A percentile compares a stretch with the other conserved stretches of the same genome.
phyloP scores from a whole-genome alignment of 148 eudicot genomes.

The Cornus controversa region DNA sequence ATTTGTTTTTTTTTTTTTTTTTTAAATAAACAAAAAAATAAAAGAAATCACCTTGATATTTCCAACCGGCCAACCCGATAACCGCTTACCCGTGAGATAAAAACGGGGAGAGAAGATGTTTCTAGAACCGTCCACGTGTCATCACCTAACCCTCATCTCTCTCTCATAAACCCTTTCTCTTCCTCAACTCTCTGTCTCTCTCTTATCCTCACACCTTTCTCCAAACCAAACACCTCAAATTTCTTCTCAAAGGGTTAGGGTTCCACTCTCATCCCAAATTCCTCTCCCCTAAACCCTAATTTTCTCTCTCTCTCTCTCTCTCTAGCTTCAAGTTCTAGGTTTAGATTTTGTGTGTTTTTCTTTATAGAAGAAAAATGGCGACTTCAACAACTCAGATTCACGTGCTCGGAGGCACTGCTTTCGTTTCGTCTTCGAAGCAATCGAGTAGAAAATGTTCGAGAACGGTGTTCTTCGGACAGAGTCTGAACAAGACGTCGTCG shows the following conservation, averaged over 20 bases:
- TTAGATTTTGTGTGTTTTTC: not conserved
- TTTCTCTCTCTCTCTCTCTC: not conserved
- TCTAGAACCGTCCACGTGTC: slow-evolving; percentile 11
- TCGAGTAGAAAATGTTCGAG: not conserved
- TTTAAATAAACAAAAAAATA: too few species aligned
- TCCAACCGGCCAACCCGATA: not conserved
- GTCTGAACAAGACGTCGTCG: slow-evolving; percentile 12
- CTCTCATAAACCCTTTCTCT: not conserved
- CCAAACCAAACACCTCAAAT: not conserved
- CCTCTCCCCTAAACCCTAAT: not conserved
- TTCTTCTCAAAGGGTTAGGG: not conserved
- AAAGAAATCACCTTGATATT: not conserved
- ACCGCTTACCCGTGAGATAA: not conserved
- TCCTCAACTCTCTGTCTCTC: not conserved
- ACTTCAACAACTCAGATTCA: slow-evolving; percentile 40
- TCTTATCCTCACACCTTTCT: not conserved
- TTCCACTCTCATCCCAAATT: not conserved
- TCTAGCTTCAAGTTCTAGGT: slow-evolving; percentile 4
- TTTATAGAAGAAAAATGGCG: slow-evolving; percentile 25
- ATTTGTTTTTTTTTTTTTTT: too few species aligned
- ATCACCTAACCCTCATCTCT: not conserved
- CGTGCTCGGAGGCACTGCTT: slow-evolving; percentile 29
- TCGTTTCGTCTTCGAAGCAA: slow-evolving; percentile 1
- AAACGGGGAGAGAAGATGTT: slow-evolving; percentile 21
- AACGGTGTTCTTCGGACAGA: slow-evolving; percentile 35